These are phyloP conservation scores for Mortierella sp. DNA, from an alignment of 371 early-diverging fungal genomes.

Conservation along the genomic window DNA sequence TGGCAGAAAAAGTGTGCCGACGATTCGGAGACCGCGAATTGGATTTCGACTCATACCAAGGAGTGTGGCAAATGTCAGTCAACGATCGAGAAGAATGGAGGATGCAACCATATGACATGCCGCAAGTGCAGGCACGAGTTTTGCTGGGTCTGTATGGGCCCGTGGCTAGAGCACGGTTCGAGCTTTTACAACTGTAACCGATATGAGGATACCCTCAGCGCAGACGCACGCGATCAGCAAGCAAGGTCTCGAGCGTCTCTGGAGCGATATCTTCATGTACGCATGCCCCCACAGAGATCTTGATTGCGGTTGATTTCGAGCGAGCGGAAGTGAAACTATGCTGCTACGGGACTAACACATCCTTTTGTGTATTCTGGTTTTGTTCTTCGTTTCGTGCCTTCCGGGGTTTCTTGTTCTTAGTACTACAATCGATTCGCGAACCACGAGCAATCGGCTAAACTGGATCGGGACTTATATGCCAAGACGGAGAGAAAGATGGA, in stretches of 20 bases:
- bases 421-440: slow-evolving; percentile 98
- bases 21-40: slow-evolving; percentile 98
- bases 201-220: slow-evolving; percentile 86
- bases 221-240: slow-evolving; percentile 84
- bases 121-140: slow-evolving; percentile 89
- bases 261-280: slow-evolving; percentile 94
- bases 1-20: slow-evolving; percentile 97
- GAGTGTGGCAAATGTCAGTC: slow-evolving; percentile 95
- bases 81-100: slow-evolving; percentile 98
- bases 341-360: too few species aligned
- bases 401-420: slow-evolving; percentile 58
- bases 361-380: too few species aligned
- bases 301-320: too few species aligned
- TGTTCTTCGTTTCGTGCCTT: too few species aligned
- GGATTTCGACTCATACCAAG: slow-evolving; percentile 97
- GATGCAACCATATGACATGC: slow-evolving; percentile 96
- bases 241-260: slow-evolving; percentile 89
- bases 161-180: slow-evolving; percentile 95
- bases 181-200: slow-evolving; percentile 96
- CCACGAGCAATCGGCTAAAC: slow-evolving; percentile 94
- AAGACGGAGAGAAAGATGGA: slow-evolving; percentile 97
- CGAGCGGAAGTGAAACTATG: too few species aligned
- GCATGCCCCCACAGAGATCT: slow-evolving; percentile 17
- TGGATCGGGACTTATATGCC: slow-evolving; percentile 87
- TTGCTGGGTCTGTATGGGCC: slow-evolving; percentile 91